Base-by-base conservation (phyloP, 2,329 filamentous ascomycete genomes). In the Scortechinia acanthostroma region DNA sequence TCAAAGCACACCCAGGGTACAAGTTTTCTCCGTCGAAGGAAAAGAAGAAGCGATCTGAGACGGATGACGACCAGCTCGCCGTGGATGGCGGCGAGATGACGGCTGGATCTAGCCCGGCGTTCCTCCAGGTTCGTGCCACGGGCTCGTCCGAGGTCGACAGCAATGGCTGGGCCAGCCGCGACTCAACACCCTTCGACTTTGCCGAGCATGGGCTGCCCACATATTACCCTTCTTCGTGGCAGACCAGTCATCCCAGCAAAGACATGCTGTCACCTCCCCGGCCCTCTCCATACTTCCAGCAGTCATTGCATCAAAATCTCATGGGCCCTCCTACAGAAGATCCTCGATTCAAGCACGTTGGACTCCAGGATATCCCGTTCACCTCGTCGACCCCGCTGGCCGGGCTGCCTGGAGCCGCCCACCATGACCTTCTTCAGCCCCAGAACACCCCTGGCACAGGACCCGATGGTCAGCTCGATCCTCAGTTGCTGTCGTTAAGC, bases 11-110 rank as follows among this genome's bases (percentile, higher is more conserved):
- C 51, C 81, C 81, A 2, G 70, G 73, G 21, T 86, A 86, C 64
- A 85, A 85, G 58, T 86, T 85, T 58, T 77, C 77, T 4, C 81
- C 81, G 2, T 78, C 75, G 58, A 84, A 83, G 59, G 63, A 19
- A 6, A 6, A 10, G 6, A 30, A 30, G 25, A 30, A n/a, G 10
- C 25, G 25, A 10, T 30, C 25, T 10, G 25, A 30, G 25, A 10
- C 25, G n/a, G 25, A 30, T n/a, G 10, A n/a, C n/a, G 25, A 30
- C 10, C 25, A 30, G 25, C n/a, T n/a, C n/a, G 25, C 25, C n/a
- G n/a, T n/a, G 10, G n/a, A 10, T 10, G n/a, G n/a, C 10, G 10
- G 10, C 10, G 25, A 30, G 10, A 30, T 30, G 25, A 10, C 25
- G 10, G 10, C 25, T 10, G 35, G 35, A 40, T 30, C 25, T n/a